phyloP scores from a whole-genome alignment of 2,329 filamentous ascomycete species.

The Talaromyces funiculosus region DNA sequence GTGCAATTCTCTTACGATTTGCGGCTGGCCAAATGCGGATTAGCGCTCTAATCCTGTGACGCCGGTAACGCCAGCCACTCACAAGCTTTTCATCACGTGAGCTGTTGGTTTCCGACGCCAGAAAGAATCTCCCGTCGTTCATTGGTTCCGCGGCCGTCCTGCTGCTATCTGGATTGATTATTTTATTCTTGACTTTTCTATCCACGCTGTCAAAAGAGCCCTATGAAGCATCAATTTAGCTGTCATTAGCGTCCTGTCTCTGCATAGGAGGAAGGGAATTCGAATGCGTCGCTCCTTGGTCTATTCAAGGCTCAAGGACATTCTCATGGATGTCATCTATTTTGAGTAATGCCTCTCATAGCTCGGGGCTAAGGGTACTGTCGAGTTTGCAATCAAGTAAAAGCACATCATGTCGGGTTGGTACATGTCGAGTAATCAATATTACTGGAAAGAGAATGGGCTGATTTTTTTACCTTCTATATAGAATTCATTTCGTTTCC shows the following conservation, averaged over 20 bases:
- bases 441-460: not conserved
- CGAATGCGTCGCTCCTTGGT: conserved; percentile 19
- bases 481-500: not conserved
- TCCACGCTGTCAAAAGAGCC: not conserved
- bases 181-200: not conserved
- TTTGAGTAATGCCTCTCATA: conserved; percentile 34
- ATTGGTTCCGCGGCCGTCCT: not conserved
- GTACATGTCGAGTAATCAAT: not conserved
- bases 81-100: conserved; percentile 2
- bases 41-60: conserved; percentile 12
- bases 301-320: conserved; percentile 10
- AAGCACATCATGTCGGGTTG: conserved; percentile 20
- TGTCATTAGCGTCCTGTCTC: not conserved
- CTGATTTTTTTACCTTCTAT: not conserved
- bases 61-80: conserved; percentile 1
- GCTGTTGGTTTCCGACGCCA: not conserved
- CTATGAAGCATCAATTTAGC: not conserved
- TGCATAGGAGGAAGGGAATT: not conserved
- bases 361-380: conserved; percentile 32
- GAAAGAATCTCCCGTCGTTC: not conserved
- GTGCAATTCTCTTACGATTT: conserved; percentile 14
- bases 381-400: conserved; percentile 26
- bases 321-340: conserved; percentile 41
- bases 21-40: conserved; percentile 10
- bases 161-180: not conserved